Evolutionary conservation across 768 basidiomycete species (phyloP).

Genomic region (Phanerochaete sordida): DNA sequence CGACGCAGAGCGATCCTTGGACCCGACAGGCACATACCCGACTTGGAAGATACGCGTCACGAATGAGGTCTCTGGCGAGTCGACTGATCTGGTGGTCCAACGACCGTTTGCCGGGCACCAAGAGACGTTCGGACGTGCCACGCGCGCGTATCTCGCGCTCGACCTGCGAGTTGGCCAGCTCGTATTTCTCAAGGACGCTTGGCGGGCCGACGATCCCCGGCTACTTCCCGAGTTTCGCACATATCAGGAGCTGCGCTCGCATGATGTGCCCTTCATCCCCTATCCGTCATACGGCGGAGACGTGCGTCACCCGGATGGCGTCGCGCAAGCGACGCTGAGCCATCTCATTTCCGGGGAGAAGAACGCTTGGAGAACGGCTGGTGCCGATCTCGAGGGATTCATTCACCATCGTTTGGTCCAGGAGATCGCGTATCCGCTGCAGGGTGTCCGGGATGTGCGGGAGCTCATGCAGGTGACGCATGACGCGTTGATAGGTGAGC

Average conservation of each 20-base stretch:
- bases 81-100: neutral
- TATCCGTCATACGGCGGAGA: neutral
- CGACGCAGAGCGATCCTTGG: neutral
- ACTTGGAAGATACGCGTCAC: neutral
- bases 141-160: conserved; percentile 4
- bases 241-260: neutral
- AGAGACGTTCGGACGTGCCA: conserved; percentile 10
- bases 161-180: neutral
- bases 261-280: neutral
- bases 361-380: too few relatives aligned
- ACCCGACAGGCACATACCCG: neutral
- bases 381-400: too few relatives aligned
- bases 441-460: neutral
- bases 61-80: neutral
- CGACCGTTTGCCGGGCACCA: neutral
- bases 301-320: neutral
- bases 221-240: neutral
- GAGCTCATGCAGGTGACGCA: neutral
- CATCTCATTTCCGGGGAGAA: too few relatives aligned
- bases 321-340: neutral
- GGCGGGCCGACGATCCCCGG: neutral
- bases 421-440: neutral
- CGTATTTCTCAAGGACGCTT: conserved; percentile 10
- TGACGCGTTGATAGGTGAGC: neutral
- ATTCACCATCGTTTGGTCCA: conserved; percentile 8